phyloP scores from a whole-genome alignment of 2,329 filamentous ascomycete genomes.

The Cladosporium halotolerans region DNA sequence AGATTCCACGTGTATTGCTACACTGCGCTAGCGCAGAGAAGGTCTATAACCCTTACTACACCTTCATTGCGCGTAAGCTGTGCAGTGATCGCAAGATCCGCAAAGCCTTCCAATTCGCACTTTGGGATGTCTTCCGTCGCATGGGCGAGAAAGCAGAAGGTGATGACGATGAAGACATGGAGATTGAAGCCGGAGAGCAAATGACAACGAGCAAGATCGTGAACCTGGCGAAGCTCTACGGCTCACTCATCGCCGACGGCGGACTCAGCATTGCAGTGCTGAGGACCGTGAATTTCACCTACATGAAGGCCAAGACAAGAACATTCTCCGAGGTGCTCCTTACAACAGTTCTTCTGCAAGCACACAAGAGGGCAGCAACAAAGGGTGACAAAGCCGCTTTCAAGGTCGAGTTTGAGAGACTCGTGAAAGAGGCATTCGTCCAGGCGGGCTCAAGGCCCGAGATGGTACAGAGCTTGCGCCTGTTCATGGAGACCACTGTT shows the following conservation, averaged over 20 bases:
- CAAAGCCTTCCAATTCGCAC: conserved; percentile 78
- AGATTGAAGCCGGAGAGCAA: conserved; percentile 45
- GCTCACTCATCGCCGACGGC: conserved; percentile 55
- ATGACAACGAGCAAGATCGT: conserved; percentile 55
- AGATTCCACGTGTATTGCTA: conserved; percentile 80
- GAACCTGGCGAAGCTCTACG: conserved; percentile 63
- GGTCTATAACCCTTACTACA: conserved; percentile 89
- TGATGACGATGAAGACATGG: conserved; percentile 51
- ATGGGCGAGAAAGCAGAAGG: conserved; percentile 66
- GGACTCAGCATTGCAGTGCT: conserved; percentile 51
- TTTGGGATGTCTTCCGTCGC: conserved; percentile 79
- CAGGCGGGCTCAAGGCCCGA: conserved; percentile 58
- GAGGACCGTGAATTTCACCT: conserved; percentile 69
- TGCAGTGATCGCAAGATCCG: conserved; percentile 67
- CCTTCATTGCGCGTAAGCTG: conserved; percentile 71
- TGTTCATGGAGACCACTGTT: conserved; percentile 71
- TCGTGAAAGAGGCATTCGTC: conserved; percentile 60
- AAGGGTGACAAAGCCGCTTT: conserved; percentile 34
- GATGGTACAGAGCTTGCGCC: conserved; percentile 68
- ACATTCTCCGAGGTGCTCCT: conserved; percentile 77
- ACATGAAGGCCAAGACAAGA: conserved; percentile 67
- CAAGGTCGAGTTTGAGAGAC: conserved; percentile 42
- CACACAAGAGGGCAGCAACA: conserved; percentile 35
- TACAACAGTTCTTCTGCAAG: conserved; percentile 61
- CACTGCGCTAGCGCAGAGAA: conserved; percentile 80